Evolutionary conservation across 106 monocot genomes (phyloP), one percentile per base, ranked within the genome.

Genomic region (Posidonia australis): DNA sequence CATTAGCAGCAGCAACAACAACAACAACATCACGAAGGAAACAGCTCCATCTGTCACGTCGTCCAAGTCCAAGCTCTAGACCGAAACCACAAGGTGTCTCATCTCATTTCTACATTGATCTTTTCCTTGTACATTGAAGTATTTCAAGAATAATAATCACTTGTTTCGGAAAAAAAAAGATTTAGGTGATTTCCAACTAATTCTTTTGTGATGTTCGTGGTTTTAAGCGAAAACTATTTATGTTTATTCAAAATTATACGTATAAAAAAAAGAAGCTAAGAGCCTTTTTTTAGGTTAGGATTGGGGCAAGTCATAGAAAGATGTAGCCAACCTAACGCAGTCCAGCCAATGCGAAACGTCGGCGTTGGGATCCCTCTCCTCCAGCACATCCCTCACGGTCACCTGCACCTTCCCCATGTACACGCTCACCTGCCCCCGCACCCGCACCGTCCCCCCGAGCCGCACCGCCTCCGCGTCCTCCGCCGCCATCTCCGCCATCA

Each of bases 311-410:
- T 80, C 67, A 13, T 77, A 81, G 61, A 70, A 79, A 1, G 36
- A 24, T 41, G 70, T 58, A 0, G 79, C 75, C 54, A 86, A 28
- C 36, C 71, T 77, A 18, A 94, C 22, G 41, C 94, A 94, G 46
- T 90, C 69, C 74, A 94, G 60, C 84, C 86, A 89, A 57, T 86
- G 86, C 36, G 84, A 23, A 20, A 72, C 62, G 74, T 94, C 84
- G 16, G 63, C 67, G 26, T 94, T 94, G 23, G 94, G 84, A 61
- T 94, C 94, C 51, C 62, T 75, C 80, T 90, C 94, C 63, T 74
- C 68, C 27, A 74, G 20, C 62, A 86, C 74, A 69, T 84, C 94
- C 54, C 65, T 62, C 42, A 86, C 90, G 13, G 89, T 82, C 16
- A 94, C 60, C 80, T 86, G 89, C 27, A 84, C 42, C 47, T 36